These are phyloP conservation scores for Cadophora luteo-olivacea DNA, from an alignment of 2,329 filamentous ascomycete species.

Conservation along the genomic window DNA sequence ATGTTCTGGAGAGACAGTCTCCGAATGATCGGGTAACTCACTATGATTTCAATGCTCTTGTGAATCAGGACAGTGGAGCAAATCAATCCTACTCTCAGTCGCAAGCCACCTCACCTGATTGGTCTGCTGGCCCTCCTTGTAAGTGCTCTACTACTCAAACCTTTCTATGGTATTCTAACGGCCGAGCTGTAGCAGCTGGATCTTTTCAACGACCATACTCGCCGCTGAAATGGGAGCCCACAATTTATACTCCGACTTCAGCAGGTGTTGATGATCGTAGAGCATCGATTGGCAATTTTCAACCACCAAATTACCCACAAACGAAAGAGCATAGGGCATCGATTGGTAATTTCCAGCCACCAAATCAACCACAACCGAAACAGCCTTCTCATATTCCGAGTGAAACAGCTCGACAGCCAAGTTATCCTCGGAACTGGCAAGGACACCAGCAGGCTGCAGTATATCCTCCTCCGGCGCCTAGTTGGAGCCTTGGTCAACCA, in stretches of 20 bases:
- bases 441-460: neutral
- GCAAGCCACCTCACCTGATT: slow-evolving; percentile 24
- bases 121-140: slow-evolving; percentile 32
- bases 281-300: neutral
- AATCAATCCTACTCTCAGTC: slow-evolving; percentile 8
- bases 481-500: slow-evolving; percentile 7
- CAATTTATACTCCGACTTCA: neutral
- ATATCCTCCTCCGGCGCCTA: slow-evolving; percentile 14
- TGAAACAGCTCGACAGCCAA: neutral
- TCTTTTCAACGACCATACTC: slow-evolving; percentile 7
- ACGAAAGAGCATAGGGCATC: neutral
- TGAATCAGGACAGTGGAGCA: slow-evolving; percentile 28
- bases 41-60: slow-evolving; percentile 39
- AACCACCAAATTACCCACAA: neutral
- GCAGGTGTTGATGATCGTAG: neutral
- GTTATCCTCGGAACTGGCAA: slow-evolving; percentile 12
- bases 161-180: slow-evolving; percentile 18
- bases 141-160: slow-evolving; percentile 8
- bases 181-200: neutral
- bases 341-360: neutral
- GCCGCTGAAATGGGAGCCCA: slow-evolving; percentile 7
- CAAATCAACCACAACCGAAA: neutral
- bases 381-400: neutral
- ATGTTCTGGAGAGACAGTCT: slow-evolving; percentile 1
- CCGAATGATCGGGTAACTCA: slow-evolving; percentile 28